These are phyloP conservation scores for Aureobasidium leucospermi DNA, from an alignment of 2,329 filamentous ascomycete genomes.

Conservation along the genomic window DNA sequence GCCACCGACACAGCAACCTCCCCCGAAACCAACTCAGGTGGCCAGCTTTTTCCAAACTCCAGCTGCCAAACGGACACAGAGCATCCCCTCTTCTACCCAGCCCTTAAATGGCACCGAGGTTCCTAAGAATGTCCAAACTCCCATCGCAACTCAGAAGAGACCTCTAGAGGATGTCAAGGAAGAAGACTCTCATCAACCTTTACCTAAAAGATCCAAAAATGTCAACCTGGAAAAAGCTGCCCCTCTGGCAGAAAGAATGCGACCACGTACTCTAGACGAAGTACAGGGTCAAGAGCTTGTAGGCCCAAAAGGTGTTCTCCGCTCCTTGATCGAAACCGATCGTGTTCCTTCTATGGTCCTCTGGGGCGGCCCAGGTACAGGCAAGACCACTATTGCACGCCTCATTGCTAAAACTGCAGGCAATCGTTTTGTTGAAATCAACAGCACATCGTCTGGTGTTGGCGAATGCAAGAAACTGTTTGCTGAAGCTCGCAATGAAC, in stretches of 20 bases:
- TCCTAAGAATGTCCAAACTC: neutral
- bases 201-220: constrained; percentile 59
- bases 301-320: constrained; percentile 72
- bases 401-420: constrained; percentile 79
- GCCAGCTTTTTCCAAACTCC: constrained; percentile 51
- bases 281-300: constrained; percentile 90
- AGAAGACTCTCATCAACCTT: constrained; percentile 20
- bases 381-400: constrained; percentile 86
- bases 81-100: neutral
- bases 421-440: constrained; percentile 88
- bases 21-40: constrained; percentile 35
- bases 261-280: constrained; percentile 74
- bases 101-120: constrained; percentile 17
- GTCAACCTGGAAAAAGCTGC: constrained; percentile 58
- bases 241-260: constrained; percentile 89
- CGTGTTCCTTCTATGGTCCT: constrained; percentile 91
- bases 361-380: constrained; percentile 76
- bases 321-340: constrained; percentile 77
- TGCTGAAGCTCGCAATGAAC: constrained; percentile 71
- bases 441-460: constrained; percentile 82
- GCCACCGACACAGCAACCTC: constrained; percentile 32
- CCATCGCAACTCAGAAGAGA: neutral
- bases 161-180: neutral
- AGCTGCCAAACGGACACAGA: constrained; percentile 33
- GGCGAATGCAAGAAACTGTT: constrained; percentile 91